phyloP scores from a whole-genome alignment of 768 basidiomycete species.

The Amanita polypyramis region DNA sequence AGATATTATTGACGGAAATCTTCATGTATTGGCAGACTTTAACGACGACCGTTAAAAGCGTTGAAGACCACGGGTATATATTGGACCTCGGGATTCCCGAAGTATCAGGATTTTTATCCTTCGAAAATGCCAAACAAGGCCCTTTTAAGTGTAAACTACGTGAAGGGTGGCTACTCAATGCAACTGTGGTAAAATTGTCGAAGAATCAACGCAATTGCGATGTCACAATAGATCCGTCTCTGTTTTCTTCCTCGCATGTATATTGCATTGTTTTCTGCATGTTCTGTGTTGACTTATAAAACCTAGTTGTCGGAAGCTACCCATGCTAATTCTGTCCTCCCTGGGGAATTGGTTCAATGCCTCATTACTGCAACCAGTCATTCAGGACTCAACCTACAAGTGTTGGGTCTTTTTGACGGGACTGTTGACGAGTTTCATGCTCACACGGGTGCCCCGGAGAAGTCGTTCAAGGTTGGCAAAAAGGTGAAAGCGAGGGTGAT shows the following conservation, averaged over 20 bases:
- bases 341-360: slow-evolving; percentile 74
- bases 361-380: slow-evolving; percentile 69
- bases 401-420: slow-evolving; percentile 88
- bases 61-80: slow-evolving; percentile 93
- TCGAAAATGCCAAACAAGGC: slow-evolving; percentile 53
- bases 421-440: slow-evolving; percentile 81
- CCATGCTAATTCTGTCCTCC: slow-evolving; percentile 73
- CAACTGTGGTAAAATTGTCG: slow-evolving; percentile 56
- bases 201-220: slow-evolving; percentile 74
- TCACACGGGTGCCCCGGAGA: slow-evolving; percentile 27
- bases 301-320: slow-evolving; percentile 65
- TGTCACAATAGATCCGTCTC: slow-evolving; percentile 43
- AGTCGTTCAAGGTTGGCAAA: slow-evolving; percentile 49
- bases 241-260: slow-evolving; percentile 49
- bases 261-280: slow-evolving; percentile 10
- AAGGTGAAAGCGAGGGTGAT: slow-evolving; percentile 80
- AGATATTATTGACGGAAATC: background rate
- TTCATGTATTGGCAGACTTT: slow-evolving; percentile 41
- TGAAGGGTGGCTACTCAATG: slow-evolving; percentile 59
- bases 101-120: slow-evolving; percentile 78
- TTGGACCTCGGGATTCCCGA: slow-evolving; percentile 74
- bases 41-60: slow-evolving; percentile 65
- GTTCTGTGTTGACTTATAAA: background rate
- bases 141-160: slow-evolving; percentile 26
- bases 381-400: slow-evolving; percentile 75